phyloP scores from a whole-genome alignment of 1,284 basidiomycete genomes.

The Heterobasidion parviporum region DNA sequence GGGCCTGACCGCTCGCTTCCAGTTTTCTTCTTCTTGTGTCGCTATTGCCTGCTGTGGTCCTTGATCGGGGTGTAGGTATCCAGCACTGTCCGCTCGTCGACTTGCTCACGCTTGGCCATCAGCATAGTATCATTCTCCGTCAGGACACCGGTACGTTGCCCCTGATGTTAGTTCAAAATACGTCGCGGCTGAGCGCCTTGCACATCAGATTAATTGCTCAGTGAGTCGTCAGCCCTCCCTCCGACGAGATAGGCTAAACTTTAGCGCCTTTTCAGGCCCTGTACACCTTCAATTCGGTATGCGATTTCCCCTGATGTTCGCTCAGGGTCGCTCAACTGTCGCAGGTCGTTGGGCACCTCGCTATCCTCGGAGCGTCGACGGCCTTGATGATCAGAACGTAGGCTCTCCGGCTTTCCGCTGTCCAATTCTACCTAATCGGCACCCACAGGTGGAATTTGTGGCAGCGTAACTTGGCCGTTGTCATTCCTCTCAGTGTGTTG shows the following conservation, averaged over 20 bases:
- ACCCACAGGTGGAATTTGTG: constrained; percentile 53
- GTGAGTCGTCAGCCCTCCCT: constrained; percentile 26
- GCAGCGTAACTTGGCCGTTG: constrained; percentile 46
- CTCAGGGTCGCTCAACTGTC: background rate
- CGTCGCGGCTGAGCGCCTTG: background rate
- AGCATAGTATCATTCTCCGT: background rate
- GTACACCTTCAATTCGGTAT: constrained; percentile 60
- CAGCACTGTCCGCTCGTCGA: background rate
- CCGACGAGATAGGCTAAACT: background rate
- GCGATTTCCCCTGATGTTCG: constrained; percentile 9
- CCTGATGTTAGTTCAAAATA: background rate
- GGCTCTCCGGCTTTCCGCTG: constrained; percentile 12
- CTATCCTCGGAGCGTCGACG: constrained; percentile 55
- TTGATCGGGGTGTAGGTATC: background rate
- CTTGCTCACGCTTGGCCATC: background rate
- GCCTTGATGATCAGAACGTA: constrained; percentile 66
- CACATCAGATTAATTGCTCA: constrained; percentile 49
- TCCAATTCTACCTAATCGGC: background rate
- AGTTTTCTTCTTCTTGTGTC: constrained; percentile 64
- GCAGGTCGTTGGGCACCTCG: constrained; percentile 57
- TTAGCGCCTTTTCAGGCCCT: constrained; percentile 33
- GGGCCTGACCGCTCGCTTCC: constrained; percentile 1
- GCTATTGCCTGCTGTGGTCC: constrained; percentile 14
- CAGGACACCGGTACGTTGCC: background rate
- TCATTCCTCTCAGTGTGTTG: constrained; percentile 41